These are phyloP conservation scores for Amaranthus tricolor DNA, from an alignment of 179 eudicot species.

Conservation along the genomic window DNA sequence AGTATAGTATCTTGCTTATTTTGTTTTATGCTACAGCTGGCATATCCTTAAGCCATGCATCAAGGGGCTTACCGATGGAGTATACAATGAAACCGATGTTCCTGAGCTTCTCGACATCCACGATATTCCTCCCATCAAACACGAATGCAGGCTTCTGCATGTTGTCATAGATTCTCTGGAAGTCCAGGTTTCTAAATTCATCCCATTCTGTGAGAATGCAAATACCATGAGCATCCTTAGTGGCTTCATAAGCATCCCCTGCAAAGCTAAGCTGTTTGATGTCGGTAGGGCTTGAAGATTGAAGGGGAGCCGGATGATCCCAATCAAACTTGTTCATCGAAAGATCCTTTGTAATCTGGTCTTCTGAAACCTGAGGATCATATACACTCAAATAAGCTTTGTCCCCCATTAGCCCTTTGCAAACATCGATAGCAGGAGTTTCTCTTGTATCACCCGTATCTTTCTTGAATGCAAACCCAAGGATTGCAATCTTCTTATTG, in stretches of 20 bases:
- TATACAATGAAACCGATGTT: conserved; percentile 47
- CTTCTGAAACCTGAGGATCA: conserved; percentile 49
- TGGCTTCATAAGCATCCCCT: conserved; percentile 44
- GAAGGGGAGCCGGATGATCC: conserved; percentile 56
- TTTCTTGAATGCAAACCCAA: conserved; percentile 51
- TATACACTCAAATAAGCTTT: conserved; percentile 45
- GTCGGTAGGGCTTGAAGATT: conserved; percentile 39
- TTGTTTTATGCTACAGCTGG: conserved; percentile 40
- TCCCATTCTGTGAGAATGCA: conserved; percentile 55
- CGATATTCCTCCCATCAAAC: conserved; percentile 48
- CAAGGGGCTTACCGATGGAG: conserved; percentile 52
- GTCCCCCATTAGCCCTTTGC: conserved; percentile 49
- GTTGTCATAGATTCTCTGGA: conserved; percentile 40
- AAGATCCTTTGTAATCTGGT: conserved; percentile 43
- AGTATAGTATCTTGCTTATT: not conserved
- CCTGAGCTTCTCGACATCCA: conserved; percentile 41
- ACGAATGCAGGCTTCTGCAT: conserved; percentile 54
- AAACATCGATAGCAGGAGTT: conserved; percentile 52
- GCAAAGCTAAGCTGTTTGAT: conserved; percentile 37
- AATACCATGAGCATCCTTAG: conserved; percentile 47
- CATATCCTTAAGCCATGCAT: conserved; percentile 53
- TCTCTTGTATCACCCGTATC: conserved; percentile 54
- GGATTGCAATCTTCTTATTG: conserved; percentile 43
- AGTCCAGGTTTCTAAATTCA: conserved; percentile 43
- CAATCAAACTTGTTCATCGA: conserved; percentile 50